Conservation (phyloP, 225 moss, liverwort and hornwort genomes). For the Marchantia polymorpha region DNA sequence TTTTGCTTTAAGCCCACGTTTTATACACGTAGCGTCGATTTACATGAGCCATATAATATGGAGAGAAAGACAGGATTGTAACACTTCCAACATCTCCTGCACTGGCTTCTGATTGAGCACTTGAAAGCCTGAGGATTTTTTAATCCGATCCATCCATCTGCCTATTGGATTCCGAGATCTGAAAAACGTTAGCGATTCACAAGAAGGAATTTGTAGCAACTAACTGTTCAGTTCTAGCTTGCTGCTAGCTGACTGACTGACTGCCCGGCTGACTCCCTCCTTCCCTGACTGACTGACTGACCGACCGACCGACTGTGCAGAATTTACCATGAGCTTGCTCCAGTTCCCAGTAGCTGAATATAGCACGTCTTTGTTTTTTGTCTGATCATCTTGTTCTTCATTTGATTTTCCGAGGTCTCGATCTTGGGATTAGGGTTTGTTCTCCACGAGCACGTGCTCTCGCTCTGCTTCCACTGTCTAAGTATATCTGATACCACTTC, state of each 20-base stretch:
- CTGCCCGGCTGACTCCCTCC: neutral
- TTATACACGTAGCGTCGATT: neutral
- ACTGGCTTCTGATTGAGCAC: constrained; percentile 4
- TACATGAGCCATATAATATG: neutral
- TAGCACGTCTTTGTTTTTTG: constrained; percentile 13
- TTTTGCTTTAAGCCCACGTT: constrained; percentile 2
- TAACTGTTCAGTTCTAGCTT: neutral
- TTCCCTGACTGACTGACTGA: neutral
- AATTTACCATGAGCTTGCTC: neutral
- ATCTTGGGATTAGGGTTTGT: constrained; percentile 4
- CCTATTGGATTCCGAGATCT: neutral
- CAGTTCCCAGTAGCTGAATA: constrained; percentile 6
- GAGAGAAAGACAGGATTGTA: neutral
- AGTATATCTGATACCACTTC: no score
- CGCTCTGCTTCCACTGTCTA: neutral
- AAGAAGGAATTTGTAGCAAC: neutral
- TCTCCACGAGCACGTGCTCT: constrained; percentile 6
- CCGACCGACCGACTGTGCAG: neutral
- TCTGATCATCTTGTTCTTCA: neutral
- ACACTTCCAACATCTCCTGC: neutral
- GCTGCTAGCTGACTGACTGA: neutral
- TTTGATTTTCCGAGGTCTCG: neutral
- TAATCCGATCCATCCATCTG: neutral
- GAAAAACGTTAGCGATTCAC: neutral
- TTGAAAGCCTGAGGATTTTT: neutral